Evolutionary conservation across 148 eudicot genomes (phyloP).

Genomic region (Dysphania ambrosioides): DNA sequence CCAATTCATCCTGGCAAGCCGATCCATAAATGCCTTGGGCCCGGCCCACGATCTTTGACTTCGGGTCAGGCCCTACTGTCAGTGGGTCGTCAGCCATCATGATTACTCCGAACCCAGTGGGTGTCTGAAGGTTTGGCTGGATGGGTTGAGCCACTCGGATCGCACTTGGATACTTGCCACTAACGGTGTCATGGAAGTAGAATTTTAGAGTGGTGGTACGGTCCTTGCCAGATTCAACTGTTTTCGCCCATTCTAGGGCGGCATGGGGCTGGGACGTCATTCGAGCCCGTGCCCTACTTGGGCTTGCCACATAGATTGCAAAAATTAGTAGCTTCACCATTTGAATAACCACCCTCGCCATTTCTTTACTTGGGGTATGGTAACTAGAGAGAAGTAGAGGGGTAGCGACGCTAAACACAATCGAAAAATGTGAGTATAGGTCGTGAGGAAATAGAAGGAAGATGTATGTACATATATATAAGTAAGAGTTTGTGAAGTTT

Average conservation of each 20-base stretch:
- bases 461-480: background rate
- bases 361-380: too few relatives aligned
- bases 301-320: background rate
- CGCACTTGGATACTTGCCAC: constrained; percentile 35
- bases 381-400: too few relatives aligned
- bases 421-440: background rate
- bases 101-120: constrained; percentile 36
- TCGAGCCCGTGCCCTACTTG: constrained; percentile 3
- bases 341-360: background rate
- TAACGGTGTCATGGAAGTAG: constrained; percentile 53
- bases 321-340: background rate
- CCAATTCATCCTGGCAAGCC: constrained; percentile 31
- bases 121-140: constrained; percentile 7
- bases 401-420: background rate
- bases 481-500: background rate
- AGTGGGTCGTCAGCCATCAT: constrained; percentile 53
- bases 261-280: background rate
- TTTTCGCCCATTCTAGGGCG: constrained; percentile 35
- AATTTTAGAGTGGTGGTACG: constrained; percentile 44
- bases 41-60: constrained; percentile 51
- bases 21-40: constrained; percentile 58
- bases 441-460: background rate
- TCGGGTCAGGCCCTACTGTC: constrained; percentile 44
- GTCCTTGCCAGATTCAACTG: constrained; percentile 20
- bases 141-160: constrained; percentile 37